Base-by-base conservation (phyloP, 208 protist genomes). In the Leishmania guyanensis region DNA sequence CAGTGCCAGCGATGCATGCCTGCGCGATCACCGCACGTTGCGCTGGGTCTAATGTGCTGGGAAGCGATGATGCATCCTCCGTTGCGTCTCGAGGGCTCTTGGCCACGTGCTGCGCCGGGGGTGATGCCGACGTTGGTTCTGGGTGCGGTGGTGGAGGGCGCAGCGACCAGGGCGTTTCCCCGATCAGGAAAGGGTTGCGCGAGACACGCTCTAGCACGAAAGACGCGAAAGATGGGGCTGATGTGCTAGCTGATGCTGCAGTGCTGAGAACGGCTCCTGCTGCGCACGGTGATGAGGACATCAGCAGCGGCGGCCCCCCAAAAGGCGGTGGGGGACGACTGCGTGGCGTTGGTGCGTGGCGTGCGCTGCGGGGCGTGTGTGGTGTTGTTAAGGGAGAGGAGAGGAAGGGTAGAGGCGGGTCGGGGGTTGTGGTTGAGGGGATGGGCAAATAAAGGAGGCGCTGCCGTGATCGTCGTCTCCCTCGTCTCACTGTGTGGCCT, bases 121-220 rank as follows among this genome's bases (percentile, higher is more conserved):
- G 4, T 74, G 79, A 20, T 64, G 73, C 20, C 69, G 80, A 43
- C 66, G 75, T n/a, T 17, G 68, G 33, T 20, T 50, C n/a, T 29
- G 50, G 22, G 9, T 12, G 73, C 43, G n/a, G 72, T 26, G 17
- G 46, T 48, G 71, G n/a, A 12, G 60, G 76, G 14, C 48, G 14
- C 39, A 90, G 20, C n/a, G 77, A 83, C 36, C 69, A 80, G 1
- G 79, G 60, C 33, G 85, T 83, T 22, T 95, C 88, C 66, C 72
- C 58, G 36, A 93, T 84, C 36, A 93, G 82, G 29, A 86, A 85
- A 0, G 88, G 91, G 22, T 89, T 83, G 71, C 78, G 76, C 16
- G 83, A 82, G 46, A 87, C 78, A 16, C 75, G 80, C 50, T 79
- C 70, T 4, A 95, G 75, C 22, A 93, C 26, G 48, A 90, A 95